Base-by-base conservation (phyloP, 768 basidiomycete species). In the Tylopilus cervinicoccineus region DNA sequence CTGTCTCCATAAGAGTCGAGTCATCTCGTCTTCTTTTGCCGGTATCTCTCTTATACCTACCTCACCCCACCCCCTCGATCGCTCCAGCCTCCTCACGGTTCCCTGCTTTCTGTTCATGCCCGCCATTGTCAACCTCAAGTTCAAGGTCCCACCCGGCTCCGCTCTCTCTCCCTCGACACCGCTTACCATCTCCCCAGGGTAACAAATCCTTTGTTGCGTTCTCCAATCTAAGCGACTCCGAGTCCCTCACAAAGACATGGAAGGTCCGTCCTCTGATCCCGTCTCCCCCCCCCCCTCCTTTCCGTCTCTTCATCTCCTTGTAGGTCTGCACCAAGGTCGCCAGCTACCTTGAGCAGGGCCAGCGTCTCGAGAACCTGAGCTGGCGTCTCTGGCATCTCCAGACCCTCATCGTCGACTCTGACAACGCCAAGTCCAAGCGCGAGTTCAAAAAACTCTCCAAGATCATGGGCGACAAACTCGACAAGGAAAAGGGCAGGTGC, bases 151-250 rank as follows among this genome's bases (percentile, higher is more conserved):
- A 55, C 49, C 1, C 6, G 22, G 9, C 3, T 2, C n/a, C 27
- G 13, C 14, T 34, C 20, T 20, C 50, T 14, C 38, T 13, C 43
- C 31, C 2, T 8, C 17, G 5, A n/a, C 51, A 29, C 28, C 38
- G 56, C 47, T 55, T 47, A 50, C 38, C 38, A n/a, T 45, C 49
- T 52, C 48, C 52, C 47, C 63, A 77, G 90, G 89, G 90, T 71
- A 93, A 93, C 81, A 93, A 92, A 76, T 92, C 90, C 66, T 93
- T 93, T 68, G 87, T 92, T 69, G 88, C 90, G 52, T 93, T 93
- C 73, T 87, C 86, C 68, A 89, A 91, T 72, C 79, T 93, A 70
- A 72, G 79, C 72, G 90, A 93, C 72, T 75, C 80, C 45, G 90
- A 93, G 66, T 78, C 88, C 49, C 73, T 93, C 66, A 88, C 90